phyloP scores from a whole-genome alignment of 352 stramenopile genomes.

The Aphanomyces stellatus region DNA sequence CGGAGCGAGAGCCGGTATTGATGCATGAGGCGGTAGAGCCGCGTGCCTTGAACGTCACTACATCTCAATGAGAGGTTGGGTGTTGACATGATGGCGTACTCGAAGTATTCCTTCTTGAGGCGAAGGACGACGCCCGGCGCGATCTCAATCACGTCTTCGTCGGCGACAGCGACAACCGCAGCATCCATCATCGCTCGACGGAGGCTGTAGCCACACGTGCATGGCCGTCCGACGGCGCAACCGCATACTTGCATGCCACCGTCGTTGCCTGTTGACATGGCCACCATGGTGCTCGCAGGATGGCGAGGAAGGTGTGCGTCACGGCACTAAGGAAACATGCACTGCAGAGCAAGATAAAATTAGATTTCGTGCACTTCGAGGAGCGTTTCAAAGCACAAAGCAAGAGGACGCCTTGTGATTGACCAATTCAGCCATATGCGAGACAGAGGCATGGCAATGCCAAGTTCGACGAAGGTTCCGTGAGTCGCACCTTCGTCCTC shows the following conservation, averaged over 20 bases:
- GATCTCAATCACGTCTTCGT: neutral
- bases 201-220: conserved; percentile 2
- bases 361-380: no score
- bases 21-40: conserved; percentile 11
- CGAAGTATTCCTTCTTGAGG: conserved; percentile 17
- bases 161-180: neutral
- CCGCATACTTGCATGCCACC: conserved; percentile 17
- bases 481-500: no score
- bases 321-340: no score
- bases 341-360: no score
- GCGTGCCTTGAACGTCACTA: conserved; percentile 12
- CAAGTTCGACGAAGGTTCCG: no score
- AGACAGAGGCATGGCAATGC: no score
- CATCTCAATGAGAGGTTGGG: no score
- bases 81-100: neutral
- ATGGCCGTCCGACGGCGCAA: conserved; percentile 8
- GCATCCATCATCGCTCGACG: neutral
- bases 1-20: conserved; percentile 8
- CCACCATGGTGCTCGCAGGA: neutral
- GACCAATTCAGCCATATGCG: no score
- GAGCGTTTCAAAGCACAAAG: no score
- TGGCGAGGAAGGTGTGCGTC: no score
- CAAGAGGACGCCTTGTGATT: no score
- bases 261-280: neutral
- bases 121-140: conserved; percentile 13